A percentile compares a stretch with the other conserved stretches of the same genome.
phyloP scores from a whole-genome alignment of 2,329 filamentous ascomycete genomes.

The Monosporascus sp. region DNA sequence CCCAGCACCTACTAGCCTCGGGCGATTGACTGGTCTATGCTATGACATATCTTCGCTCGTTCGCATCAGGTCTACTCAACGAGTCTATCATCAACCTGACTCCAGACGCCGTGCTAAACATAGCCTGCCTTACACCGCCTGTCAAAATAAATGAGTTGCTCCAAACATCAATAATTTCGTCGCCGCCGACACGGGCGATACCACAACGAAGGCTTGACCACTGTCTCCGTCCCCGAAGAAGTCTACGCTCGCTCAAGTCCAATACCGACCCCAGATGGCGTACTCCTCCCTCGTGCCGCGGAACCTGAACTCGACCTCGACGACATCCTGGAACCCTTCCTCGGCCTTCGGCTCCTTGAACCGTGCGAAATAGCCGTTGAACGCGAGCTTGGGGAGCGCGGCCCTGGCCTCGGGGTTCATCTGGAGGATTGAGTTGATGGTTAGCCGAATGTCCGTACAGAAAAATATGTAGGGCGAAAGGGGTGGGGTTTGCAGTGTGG shows the following conservation, averaged over 20 bases:
- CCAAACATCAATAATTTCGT: no score
- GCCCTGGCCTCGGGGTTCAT: conserved; percentile 79
- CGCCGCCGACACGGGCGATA: no score
- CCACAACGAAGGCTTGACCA: no score
- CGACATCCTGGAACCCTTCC: conserved; percentile 83
- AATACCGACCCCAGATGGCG: conserved; percentile 70
- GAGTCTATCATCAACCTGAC: no score
- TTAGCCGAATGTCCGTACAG: not conserved
- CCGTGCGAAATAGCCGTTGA: conserved; percentile 66
- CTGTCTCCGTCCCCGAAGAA: no score
- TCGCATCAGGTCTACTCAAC: no score
- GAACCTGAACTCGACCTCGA: conserved; percentile 71
- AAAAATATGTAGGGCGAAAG: not conserved
- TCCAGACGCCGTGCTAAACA: no score
- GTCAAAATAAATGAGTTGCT: no score
- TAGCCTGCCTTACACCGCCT: no score
- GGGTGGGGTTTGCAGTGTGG: not conserved
- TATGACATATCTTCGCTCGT: no score
- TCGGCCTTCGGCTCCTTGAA: conserved; percentile 65
- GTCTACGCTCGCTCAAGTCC: conserved; percentile 46
- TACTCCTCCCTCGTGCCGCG: conserved; percentile 64
- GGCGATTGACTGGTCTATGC: no score
- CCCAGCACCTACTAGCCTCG: no score
- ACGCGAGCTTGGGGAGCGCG: conserved; percentile 73
- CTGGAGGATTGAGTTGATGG: conserved; percentile 29